Conservation (phyloP, 768 basidiomycete species). For the Daedaleopsis sinensis region DNA sequence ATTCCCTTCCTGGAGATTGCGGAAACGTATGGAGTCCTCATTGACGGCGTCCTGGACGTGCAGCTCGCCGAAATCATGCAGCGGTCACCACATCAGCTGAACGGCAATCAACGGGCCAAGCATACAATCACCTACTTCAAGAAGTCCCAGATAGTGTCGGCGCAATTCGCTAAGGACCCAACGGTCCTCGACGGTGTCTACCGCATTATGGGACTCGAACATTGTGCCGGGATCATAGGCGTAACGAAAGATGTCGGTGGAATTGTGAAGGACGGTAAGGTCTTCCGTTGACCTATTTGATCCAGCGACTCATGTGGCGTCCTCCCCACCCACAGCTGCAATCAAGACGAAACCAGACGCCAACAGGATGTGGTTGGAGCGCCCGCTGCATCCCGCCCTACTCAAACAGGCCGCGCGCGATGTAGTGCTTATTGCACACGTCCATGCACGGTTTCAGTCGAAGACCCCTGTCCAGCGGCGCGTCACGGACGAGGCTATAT, state of each 20-base stretch:
- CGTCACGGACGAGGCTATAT: too few species aligned
- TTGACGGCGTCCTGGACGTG: slow-evolving; percentile 42
- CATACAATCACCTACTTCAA: not conserved
- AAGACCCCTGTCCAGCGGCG: not conserved
- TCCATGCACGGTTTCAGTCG: not conserved
- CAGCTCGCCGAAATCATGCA: slow-evolving; percentile 41
- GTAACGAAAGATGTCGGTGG: not conserved
- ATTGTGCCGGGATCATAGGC: not conserved
- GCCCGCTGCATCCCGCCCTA: too few species aligned
- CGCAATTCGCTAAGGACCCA: not conserved
- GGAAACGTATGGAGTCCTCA: slow-evolving; percentile 28
- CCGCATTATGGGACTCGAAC: not conserved
- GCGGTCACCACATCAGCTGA: not conserved
- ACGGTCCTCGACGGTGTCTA: not conserved
- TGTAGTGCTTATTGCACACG: not conserved
- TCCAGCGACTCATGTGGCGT: too few species aligned
- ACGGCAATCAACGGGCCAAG: not conserved
- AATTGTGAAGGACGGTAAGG: too few species aligned
- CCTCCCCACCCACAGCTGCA: too few species aligned
- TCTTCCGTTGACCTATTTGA: too few species aligned
- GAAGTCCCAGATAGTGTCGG: not conserved
- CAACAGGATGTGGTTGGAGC: too few species aligned
- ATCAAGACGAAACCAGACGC: too few species aligned
- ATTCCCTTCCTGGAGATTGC: slow-evolving; percentile 43
- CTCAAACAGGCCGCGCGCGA: too few species aligned